Evolutionary conservation across 129 eudicot genomes (phyloP).

Genomic region (Artemisia tridentata): DNA sequence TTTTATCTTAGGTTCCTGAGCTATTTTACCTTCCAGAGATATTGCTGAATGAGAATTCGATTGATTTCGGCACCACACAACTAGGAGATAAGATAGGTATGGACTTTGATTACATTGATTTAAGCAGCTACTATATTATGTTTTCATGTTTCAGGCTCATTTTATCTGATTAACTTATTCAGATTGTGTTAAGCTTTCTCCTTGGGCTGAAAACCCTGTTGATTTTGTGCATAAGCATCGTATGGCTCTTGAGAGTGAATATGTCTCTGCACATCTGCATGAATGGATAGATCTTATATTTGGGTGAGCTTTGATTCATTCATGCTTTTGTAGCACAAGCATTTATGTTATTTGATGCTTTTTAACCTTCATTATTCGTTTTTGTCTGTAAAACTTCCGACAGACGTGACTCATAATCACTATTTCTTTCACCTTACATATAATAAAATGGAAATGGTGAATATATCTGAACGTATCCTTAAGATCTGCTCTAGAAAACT

Average conservation of each 20-base stretch:
- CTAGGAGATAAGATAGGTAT: constrained; percentile 93
- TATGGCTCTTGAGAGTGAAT: constrained; percentile 97
- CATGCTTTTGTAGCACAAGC: not conserved
- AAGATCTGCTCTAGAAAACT: constrained; percentile 1
- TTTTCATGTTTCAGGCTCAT: constrained; percentile 1
- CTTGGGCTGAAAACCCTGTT: constrained; percentile 94
- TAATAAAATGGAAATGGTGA: constrained; percentile 7
- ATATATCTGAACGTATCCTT: not conserved
- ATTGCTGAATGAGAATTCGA: constrained; percentile 73
- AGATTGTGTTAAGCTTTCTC: constrained; percentile 88
- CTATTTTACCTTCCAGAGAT: constrained; percentile 93
- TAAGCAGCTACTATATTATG: constrained; percentile 2
- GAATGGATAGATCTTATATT: constrained; percentile 99
- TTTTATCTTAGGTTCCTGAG: constrained; percentile 79
- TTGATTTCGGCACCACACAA: constrained; percentile 94
- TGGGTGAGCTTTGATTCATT: constrained; percentile 56
- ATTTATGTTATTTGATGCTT: constrained; percentile 11
- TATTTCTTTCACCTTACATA: constrained; percentile 4
- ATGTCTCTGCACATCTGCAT: constrained; percentile 91
- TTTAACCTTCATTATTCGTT: constrained; percentile 12
- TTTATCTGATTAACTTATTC: constrained; percentile 23
- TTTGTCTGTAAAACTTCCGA: not conserved
- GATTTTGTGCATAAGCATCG: constrained; percentile 95
- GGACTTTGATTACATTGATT: constrained; percentile 28
- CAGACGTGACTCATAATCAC: not conserved